phyloP scores from a whole-genome alignment of 2,329 filamentous ascomycete genomes.

The Epichloe sp. region DNA sequence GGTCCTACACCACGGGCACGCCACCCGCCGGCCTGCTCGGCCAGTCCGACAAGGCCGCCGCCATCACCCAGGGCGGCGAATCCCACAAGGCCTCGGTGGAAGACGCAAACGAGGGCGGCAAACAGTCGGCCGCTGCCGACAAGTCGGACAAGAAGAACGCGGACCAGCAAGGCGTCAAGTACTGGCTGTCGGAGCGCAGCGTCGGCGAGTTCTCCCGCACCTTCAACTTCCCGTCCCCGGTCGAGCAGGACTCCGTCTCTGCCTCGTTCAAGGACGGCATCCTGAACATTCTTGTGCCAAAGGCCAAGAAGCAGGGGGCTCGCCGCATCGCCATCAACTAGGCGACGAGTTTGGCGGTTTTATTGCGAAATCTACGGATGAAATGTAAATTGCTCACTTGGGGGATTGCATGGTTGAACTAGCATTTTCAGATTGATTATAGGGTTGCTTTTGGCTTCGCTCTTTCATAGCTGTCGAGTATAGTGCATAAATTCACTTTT shows the following conservation, averaged over 20 bases:
- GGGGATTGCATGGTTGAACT: neutral
- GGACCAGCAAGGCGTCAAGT: conserved; percentile 30
- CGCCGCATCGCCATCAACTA: conserved; percentile 13
- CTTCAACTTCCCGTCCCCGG: conserved; percentile 49
- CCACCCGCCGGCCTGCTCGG: conserved; percentile 32
- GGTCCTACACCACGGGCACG: conserved; percentile 37
- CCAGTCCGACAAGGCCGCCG: conserved; percentile 14
- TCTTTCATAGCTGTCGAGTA: too few species aligned
- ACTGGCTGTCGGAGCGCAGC: conserved; percentile 53
- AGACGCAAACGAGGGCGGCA: conserved; percentile 26
- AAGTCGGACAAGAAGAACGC: conserved; percentile 17
- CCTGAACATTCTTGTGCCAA: conserved; percentile 45
- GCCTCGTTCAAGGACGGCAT: conserved; percentile 51
- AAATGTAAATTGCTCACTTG: neutral
- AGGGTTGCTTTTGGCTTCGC: too few species aligned
- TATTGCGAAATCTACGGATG: neutral
- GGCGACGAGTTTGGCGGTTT: neutral
- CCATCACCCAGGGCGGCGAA: conserved; percentile 23
- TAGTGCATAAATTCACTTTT: too few species aligned
- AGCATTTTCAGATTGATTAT: neutral
- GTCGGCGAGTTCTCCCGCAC: conserved; percentile 51
- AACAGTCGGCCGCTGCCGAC: conserved; percentile 10
- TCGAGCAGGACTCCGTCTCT: conserved; percentile 45
- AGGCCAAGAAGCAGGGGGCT: conserved; percentile 17
- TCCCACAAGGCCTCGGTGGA: conserved; percentile 45